Evolutionary conservation across 2,329 filamentous ascomycete genomes (phyloP), one percentile per base, ranked within the genome.

Genomic region (Aspergillus uvarum): DNA sequence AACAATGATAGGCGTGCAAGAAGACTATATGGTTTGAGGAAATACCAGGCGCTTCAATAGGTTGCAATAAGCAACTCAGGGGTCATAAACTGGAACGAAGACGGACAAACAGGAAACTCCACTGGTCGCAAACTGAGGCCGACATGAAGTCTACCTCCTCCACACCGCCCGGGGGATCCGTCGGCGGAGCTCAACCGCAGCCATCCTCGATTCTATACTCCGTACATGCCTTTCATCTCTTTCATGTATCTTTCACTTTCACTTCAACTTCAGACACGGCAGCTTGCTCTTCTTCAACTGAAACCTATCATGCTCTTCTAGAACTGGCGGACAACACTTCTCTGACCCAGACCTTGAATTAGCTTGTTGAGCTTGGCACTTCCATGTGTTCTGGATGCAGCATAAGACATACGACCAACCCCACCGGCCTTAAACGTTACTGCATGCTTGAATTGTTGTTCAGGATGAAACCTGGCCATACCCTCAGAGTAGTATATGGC

Each of bases 81-180:
- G 21, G 26, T 10, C 19, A 16, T 32, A 31, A 26, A 44, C 12
- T 50, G 48, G 19, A 22, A 35, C 21, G 53, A 48, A 47, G 42
- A 55, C 32, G 53, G 42, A 26, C 42, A 29, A 19, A 24, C n/a
- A 55, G 52, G 42, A 32, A 35, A 31, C 42, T 31, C 26, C 47
- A 31, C 12, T 55, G 53, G 42, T 47, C 53, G 42, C 38, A 55
- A 55, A 48, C 38, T 55, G 53, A 55, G 32, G 53, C 53, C 53
- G 53, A 47, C 44, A 35, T 44, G 53, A 55, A 55, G 42, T 48
- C 24, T 24, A 19, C 42, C 42, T 55, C 42, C 42, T 55, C 19
- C 44, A 55, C 53, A 55, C 53, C 53, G 53, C 53, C 53, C 53
- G 53, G 24, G 26, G n/a, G 19, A 32, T 16, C 32, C 26, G 42